Evolutionary conservation across 2,329 filamentous ascomycete genomes (phyloP), one percentile per base, ranked within the genome.

Genomic region (Venturiaceae sp.): DNA sequence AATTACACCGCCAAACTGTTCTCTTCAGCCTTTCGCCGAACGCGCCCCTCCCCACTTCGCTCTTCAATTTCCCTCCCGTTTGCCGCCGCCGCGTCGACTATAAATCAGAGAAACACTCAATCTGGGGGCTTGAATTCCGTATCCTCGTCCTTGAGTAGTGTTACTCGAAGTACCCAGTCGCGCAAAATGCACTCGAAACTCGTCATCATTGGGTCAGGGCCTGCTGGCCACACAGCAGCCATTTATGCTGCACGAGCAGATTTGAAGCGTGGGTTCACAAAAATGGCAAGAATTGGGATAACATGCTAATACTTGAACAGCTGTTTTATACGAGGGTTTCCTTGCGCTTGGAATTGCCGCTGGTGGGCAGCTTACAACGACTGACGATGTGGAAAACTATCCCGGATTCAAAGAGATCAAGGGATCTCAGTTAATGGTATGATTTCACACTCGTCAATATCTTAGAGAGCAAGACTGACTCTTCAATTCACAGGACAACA

Each of bases 371-470:
- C 82, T 99, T 66, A 99, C 95, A 58, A 99, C 95, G 28, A 99
- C 94, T 58, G 97, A 95, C 68, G 95, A 99, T 66, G 85, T 99
- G 61, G 94, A 99, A 80, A 99, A 99, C 82, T 99, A 87, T 76
- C 94, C 94, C 28, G 94, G 94, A 53, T 99, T 97, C 78, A 88
- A 89, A 68, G 83, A 89, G 67, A 91, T 99, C 72, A 88, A 90
- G 75, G 94, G 94, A 64, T 76, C 82, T 59, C 87, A 90, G 69
- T 79, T 99, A 64, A 99, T 99, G 94, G 82, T 84, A 64, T 58
- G 78, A 67, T 36, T 19, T 13, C 44, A 16, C 41, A 52, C 39
- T 4, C n/a, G 37, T 19, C 47, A 34, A 11, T 13, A n/a, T 30
- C 14, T 30, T 16, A 41, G 16, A 33, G 8, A 28, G n/a, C 16